Evolutionary conservation across 2,329 filamentous ascomycete species (phyloP), one percentile per base, ranked within the genome.

Genomic region (Aspergillus phoenicis): DNA sequence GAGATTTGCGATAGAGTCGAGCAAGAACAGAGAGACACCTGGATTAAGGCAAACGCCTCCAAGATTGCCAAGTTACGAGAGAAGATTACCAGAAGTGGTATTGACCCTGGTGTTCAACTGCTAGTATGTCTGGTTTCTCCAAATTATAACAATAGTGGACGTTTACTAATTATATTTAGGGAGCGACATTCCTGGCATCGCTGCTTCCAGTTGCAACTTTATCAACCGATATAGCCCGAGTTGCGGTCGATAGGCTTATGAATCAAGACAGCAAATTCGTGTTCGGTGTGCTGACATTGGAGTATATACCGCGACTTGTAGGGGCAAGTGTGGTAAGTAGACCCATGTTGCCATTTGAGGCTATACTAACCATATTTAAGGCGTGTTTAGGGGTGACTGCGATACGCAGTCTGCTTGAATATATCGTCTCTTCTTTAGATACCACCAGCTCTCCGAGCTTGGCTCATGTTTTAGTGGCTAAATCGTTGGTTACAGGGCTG

Each of bases 11-110:
- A 74, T 39, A 69, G 67, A 38, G 71, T 79, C 51, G 68, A 77
- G 5, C 55, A 61, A 7, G 65, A 64, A 6, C 74, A 76, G 56
- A 77, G 70, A 54, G 47, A 69, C 8, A 49, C 58, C 15, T 80
- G 78, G 78, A 64, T 77, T 20, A 62, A 64, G 7, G 67, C 60
- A 10, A 77, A 76, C 39, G 60, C 63, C 5, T 52, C 70, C 5
- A 79, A 76, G 47, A 68, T 78, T 47, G 67, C 69, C 10, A 79
- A 79, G 52, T 58, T 79, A 17, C 73, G 71, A 20, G 76, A 78
- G 49, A 79, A 78, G 62, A 63, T 78, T 11, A 62, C 66, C 4
- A 68, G 67, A 33, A 63, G 70, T 7, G 73, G 66, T 33, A 68
- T 76, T 22, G 58, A 71, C 47, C 49, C 54, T 5, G 66, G 71